Evolutionary conservation across 331 rosid species (phyloP).

Genomic region (Pyrus hybrid): DNA sequence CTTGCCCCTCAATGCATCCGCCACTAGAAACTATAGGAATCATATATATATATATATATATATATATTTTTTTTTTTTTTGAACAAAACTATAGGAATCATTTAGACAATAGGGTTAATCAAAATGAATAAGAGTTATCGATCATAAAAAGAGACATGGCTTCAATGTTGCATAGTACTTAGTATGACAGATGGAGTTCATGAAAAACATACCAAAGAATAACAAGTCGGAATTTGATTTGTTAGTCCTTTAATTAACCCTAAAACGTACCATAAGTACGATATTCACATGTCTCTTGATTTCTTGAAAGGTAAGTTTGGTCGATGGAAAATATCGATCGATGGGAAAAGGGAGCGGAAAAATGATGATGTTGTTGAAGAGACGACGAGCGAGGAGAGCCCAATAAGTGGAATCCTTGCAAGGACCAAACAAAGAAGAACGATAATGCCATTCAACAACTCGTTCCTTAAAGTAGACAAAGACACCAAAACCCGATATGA

Average conservation of each 20-base stretch:
- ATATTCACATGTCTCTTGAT: background rate
- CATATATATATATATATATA: no score
- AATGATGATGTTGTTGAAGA: slow-evolving; percentile 26
- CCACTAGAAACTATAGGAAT: no score
- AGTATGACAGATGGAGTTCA: background rate
- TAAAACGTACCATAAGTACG: background rate
- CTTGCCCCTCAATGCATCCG: no score
- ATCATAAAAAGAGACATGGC: background rate
- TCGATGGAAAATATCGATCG: background rate
- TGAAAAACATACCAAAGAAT: background rate
- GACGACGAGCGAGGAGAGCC: background rate
- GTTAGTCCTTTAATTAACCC: background rate
- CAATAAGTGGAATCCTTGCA: slow-evolving; percentile 43
- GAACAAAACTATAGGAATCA: background rate
- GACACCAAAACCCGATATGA: slow-evolving; percentile 42
- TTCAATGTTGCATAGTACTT: background rate
- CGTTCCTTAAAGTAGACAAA: slow-evolving; percentile 28
- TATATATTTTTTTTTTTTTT: no score
- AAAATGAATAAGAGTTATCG: background rate
- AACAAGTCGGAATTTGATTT: background rate
- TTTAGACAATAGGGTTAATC: background rate
- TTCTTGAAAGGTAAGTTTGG: background rate
- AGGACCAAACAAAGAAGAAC: slow-evolving; percentile 26
- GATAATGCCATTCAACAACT: slow-evolving; percentile 44
- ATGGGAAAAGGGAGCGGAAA: background rate